Base-by-base conservation (phyloP, 176 grass and related monocot genomes). In the Carex pumila region DNA sequence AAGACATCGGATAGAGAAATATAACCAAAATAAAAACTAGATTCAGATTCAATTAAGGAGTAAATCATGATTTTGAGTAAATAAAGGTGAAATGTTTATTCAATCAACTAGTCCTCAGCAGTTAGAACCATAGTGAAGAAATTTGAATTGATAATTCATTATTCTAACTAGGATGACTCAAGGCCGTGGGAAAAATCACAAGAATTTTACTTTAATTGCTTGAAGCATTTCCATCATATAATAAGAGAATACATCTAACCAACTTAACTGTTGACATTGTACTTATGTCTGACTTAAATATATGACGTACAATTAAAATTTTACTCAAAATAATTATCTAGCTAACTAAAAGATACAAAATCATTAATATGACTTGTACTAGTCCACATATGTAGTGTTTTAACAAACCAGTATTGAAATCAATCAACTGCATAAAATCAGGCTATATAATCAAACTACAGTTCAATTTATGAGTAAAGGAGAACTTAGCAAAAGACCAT, bases 1-100 rank as follows among this genome's bases (percentile, higher is more conserved):
- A 53, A 75, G 19, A 29, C 13, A 50, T 49, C 3, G 0, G 2
- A 17, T 71, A 21, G 9, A 77, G 49, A 56, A 31, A 56, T 56
- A 9, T 76, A 45, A 12, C 82, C 62, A 81, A 76, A 60, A 45
- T 60, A 62, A 80, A 67, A 79, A 19, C 49, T 77, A 60, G 22
- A 72, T 21, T 50, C 31, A 70, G 54, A 87, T 50, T 14, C 84
- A 77, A 34, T 87, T 82, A 79, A 82, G 29, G 71, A 68, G 56
- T 68, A 14, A 89, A 53, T 30, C 25, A 31, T 32, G 36, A 87
- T 52, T 69, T 84, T 32, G 64, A 82, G 56, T 67, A 39, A 72
- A 79, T 82, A 61, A 36, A 77, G 55, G 52, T 49, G 15, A 77
- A 17, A 47, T 22, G 7, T 49, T 18, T 59, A 37, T 52, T 31